These are phyloP conservation scores for Pezicula carpinea DNA, from an alignment of 2,329 filamentous ascomycete species.

Conservation along the genomic window DNA sequence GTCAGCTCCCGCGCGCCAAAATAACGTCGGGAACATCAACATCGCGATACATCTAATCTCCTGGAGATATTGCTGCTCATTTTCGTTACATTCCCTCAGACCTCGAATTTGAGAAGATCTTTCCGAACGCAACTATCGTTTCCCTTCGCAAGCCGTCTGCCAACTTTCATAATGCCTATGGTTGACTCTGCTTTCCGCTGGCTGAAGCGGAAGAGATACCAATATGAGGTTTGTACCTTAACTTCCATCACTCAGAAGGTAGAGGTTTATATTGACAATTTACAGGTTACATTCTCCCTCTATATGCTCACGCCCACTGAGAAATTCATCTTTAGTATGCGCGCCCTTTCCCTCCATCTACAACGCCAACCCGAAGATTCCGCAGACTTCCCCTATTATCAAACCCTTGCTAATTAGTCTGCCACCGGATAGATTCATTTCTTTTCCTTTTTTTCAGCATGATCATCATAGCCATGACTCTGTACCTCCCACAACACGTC, in stretches of 20 bases:
- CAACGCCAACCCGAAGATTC: background rate
- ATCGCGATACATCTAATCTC: no score
- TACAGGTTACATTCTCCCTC: slow-evolving; percentile 91
- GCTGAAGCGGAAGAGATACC: slow-evolving; percentile 93
- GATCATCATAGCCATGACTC: slow-evolving; percentile 76
- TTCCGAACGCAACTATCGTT: no score
- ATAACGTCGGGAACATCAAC: no score
- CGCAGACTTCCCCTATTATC: background rate
- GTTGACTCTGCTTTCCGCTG: slow-evolving; percentile 59
- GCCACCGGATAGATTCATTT: slow-evolving; percentile 67
- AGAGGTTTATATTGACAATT: slow-evolving; percentile 58
- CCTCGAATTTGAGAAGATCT: no score
- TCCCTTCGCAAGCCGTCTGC: no score
- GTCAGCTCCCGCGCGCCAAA: background rate
- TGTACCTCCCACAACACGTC: slow-evolving; percentile 93
- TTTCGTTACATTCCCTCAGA: no score
- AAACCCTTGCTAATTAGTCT: slow-evolving; percentile 4
- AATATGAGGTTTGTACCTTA: slow-evolving; percentile 62
- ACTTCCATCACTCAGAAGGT: background rate
- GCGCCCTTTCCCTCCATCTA: slow-evolving; percentile 1
- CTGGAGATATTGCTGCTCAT: no score
- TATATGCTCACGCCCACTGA: slow-evolving; percentile 98
- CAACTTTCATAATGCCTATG: slow-evolving; percentile 23
- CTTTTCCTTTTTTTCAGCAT: slow-evolving; percentile 87
- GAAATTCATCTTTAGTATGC: slow-evolving; percentile 94